Evolutionary conservation across 2,329 filamentous ascomycete species (phyloP).

Genomic region (Aureobasidium namibiae): DNA sequence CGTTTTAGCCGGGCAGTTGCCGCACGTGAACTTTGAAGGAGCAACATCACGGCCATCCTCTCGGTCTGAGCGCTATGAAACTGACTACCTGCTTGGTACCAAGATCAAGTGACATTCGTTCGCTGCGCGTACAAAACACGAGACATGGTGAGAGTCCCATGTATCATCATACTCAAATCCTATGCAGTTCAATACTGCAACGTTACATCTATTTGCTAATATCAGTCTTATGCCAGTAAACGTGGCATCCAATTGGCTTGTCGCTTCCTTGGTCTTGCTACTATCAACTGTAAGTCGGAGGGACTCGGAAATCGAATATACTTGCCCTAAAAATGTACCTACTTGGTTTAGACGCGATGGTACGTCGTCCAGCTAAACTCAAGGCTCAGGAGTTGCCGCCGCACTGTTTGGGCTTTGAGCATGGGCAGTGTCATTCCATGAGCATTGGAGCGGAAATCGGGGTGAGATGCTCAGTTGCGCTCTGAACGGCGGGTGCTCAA

Average conservation of each 20-base stretch:
- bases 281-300: background rate
- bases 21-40: background rate
- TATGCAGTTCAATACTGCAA: background rate
- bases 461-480: background rate
- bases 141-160: background rate
- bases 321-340: too few relatives aligned
- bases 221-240: background rate
- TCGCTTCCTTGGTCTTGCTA: background rate
- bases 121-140: background rate
- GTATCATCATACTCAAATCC: background rate
- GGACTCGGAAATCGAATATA: background rate
- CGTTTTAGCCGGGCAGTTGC: slow-evolving; percentile 1
- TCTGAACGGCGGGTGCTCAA: background rate
- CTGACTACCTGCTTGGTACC: background rate
- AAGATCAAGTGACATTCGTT: background rate
- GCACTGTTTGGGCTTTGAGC: background rate
- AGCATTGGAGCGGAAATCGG: background rate
- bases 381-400: background rate
- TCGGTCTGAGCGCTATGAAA: background rate
- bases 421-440: background rate
- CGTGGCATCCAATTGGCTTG: background rate
- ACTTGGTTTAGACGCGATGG: background rate
- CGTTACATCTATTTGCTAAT: slow-evolving; percentile 4
- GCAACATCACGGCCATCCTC: background rate
- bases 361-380: background rate